A percentile compares a stretch with the other conserved stretches of the same genome.
phyloP scores from a whole-genome alignment of 1,139 yeast genomes.

The Yamadazyma membranifaciens region DNA sequence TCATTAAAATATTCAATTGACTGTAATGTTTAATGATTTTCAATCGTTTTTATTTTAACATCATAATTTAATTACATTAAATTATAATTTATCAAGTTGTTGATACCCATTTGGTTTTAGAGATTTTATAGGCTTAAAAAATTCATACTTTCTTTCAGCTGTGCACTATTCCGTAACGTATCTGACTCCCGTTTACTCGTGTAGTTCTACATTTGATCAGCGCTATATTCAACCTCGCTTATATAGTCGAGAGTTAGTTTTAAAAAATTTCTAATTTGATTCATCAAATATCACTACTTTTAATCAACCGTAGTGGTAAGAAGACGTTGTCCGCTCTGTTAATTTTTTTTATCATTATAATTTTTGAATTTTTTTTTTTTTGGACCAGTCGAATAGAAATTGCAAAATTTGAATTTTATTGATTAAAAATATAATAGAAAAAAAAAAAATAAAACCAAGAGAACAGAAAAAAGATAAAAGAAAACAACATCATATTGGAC shows the following conservation, averaged over 20 bases:
- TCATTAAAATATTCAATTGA: conserved; percentile 56
- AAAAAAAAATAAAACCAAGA: conserved; percentile 1
- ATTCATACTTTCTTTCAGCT: neutral
- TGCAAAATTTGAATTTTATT: conserved; percentile 1
- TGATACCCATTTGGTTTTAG: conserved; percentile 5
- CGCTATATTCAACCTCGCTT: no score
- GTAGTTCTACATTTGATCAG: no score
- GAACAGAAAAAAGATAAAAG: neutral
- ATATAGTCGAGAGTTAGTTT: no score
- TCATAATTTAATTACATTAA: neutral
- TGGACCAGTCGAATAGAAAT: neutral
- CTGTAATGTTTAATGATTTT: conserved; percentile 41
- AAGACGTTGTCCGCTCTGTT: neutral
- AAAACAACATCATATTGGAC: conserved; percentile 1
- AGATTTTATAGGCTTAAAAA: conserved; percentile 1
- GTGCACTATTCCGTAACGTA: neutral
- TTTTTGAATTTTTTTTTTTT: neutral
- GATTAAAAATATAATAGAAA: neutral
- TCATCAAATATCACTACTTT: no score
- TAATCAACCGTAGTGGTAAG: no score
- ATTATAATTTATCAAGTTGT: neutral
- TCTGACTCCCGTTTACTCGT: no score
- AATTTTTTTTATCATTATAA: no score
- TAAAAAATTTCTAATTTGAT: no score
- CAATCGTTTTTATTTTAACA: neutral